phyloP scores from a whole-genome alignment of 1,284 basidiomycete genomes.

The Omphalotus olearius region DNA sequence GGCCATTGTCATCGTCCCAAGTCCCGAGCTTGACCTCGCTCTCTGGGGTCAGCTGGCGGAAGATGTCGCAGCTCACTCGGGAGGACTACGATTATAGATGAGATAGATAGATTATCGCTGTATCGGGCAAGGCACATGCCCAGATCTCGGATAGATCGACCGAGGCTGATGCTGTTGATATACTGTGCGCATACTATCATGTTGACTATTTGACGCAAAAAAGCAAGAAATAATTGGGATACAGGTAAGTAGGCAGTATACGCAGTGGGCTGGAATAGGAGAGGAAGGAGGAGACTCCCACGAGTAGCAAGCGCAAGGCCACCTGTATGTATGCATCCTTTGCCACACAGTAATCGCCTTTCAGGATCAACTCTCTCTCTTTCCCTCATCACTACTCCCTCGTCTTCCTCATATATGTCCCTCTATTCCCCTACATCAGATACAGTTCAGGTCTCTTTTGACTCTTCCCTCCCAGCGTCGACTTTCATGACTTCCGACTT shows the following conservation, averaged over 20 bases:
- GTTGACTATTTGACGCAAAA: not conserved
- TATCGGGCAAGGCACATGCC: not conserved
- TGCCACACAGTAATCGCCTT: not conserved
- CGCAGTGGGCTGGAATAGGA: not conserved
- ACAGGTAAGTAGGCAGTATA: too few relatives aligned
- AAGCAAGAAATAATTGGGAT: not conserved
- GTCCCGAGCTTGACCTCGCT: conserved; percentile 40
- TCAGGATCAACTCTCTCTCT: not conserved
- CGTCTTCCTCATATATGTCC: not conserved
- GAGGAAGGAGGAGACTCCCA: not conserved
- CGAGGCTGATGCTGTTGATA: too few relatives aligned
- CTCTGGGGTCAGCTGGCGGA: conserved; percentile 39
- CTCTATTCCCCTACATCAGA: conserved; percentile 2
- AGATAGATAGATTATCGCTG: too few relatives aligned
- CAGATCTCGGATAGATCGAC: conserved; percentile 6
- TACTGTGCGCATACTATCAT: not conserved
- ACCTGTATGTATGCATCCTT: not conserved
- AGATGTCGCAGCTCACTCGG: conserved; percentile 20
- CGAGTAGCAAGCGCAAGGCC: not conserved
- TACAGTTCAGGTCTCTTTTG: conserved; percentile 1
- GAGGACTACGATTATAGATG: not conserved
- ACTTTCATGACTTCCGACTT: not conserved
- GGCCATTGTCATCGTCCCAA: conserved; percentile 44
- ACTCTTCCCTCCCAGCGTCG: not conserved
- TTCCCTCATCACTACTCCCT: not conserved